These are phyloP conservation scores for Trichophyton simii DNA, from an alignment of 2,329 filamentous ascomycete species.

Conservation along the genomic window DNA sequence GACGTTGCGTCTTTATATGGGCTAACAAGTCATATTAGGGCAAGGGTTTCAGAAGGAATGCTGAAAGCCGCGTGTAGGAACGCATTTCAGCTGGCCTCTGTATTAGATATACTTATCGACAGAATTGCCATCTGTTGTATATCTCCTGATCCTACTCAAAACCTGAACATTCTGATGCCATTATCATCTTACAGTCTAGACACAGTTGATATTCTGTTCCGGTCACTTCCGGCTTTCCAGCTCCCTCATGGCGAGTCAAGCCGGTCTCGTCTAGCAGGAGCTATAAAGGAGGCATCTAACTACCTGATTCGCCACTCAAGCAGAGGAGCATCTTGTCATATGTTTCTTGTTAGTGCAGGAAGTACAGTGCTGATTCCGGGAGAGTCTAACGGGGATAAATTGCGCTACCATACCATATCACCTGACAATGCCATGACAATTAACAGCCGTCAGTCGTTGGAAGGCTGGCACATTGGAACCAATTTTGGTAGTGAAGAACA, in stretches of 20 bases:
- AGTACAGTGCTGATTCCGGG: slow-evolving; percentile 14
- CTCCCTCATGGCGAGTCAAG: slow-evolving; percentile 4
- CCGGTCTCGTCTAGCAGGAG: slow-evolving; percentile 11
- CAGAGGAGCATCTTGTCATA: slow-evolving; percentile 21
- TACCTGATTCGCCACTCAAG: slow-evolving; percentile 17
- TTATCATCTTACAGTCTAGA: slow-evolving; percentile 18
- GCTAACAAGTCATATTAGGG: slow-evolving; percentile 11
- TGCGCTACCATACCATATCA: slow-evolving; percentile 26
- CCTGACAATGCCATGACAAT: slow-evolving; percentile 18
- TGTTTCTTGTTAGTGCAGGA: slow-evolving; percentile 23
- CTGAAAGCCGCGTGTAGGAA: slow-evolving; percentile 17
- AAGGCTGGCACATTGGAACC: slow-evolving; percentile 22
- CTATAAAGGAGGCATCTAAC: slow-evolving; percentile 17
- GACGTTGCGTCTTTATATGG: slow-evolving; percentile 12
- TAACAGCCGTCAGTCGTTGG: slow-evolving; percentile 7
- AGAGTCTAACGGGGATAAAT: slow-evolving; percentile 15
- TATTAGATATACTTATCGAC: slow-evolving; percentile 17
- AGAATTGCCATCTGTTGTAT: slow-evolving; percentile 19
- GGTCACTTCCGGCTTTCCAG: slow-evolving; percentile 14
- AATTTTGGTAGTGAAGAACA: slow-evolving; percentile 13
- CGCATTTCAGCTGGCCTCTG: slow-evolving; percentile 17
- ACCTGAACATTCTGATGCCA: slow-evolving; percentile 19
- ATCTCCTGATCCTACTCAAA: slow-evolving; percentile 12
- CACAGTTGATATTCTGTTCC: slow-evolving; percentile 14
- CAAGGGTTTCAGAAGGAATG: slow-evolving; percentile 11